Evolutionary conservation across 2,329 filamentous ascomycete species (phyloP).

Genomic region (Didymosphaeria variabile): DNA sequence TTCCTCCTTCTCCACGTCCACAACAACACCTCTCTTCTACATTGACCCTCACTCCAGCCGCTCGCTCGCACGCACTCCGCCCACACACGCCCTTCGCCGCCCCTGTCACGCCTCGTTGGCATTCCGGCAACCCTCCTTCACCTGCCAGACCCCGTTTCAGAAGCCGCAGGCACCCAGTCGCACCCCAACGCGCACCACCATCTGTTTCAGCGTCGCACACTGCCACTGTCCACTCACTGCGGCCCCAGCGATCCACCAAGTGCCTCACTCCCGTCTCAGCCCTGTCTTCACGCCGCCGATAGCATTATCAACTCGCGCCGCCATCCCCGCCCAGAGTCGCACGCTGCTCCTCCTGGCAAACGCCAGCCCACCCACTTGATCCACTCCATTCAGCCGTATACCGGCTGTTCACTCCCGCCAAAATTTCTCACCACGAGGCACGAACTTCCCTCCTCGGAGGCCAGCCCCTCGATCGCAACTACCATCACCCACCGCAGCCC

Average conservation of each 20-base stretch:
- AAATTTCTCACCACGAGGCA: constrained; percentile 66
- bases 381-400: constrained; percentile 40
- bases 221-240: constrained; percentile 7
- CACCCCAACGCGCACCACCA: neutral
- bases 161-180: neutral
- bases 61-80: neutral
- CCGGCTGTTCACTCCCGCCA: constrained; percentile 51
- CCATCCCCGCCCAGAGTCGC: constrained; percentile 2
- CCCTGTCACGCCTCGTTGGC: neutral
- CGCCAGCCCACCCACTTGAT: constrained; percentile 26
- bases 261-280: constrained; percentile 13
- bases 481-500: constrained; percentile 59
- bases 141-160: constrained; percentile 8
- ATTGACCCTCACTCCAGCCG: constrained; percentile 5
- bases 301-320: neutral
- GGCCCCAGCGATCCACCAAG: neutral
- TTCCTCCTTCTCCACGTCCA: neutral
- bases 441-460: constrained; percentile 68
- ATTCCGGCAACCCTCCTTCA: neutral
- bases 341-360: constrained; percentile 1
- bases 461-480: constrained; percentile 61
- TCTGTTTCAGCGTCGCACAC: constrained; percentile 12
- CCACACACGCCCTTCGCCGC: neutral
- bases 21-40: neutral
- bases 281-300: neutral